Base-by-base conservation (phyloP, 495 filamentous ascomycete genomes). In the Podospora bellae-mahoneyi region DNA sequence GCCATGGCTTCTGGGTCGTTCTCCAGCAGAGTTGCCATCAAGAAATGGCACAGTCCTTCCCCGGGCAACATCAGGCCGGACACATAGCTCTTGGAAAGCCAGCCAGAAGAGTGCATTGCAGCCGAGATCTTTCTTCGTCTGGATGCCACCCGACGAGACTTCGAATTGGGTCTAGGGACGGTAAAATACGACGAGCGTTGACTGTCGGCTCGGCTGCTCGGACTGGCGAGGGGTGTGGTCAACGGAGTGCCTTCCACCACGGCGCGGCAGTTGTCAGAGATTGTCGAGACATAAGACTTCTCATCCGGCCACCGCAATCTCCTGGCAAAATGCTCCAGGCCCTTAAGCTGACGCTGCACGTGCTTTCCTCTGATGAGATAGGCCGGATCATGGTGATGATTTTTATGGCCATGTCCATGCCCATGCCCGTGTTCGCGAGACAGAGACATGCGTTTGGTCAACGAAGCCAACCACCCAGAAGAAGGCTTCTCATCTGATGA, bases 11-110 rank as follows among this genome's bases (percentile, higher is more conserved):
- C 79, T 5, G 82, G 75, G 71, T 93, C 90, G 70, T 92, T 92
- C 72, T 96, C 92, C 19, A 96, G 73, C 23, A 95, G 67, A 0
- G 91, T 90, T 1, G 88, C 87, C 76, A 96, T 94, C 39, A 96
- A 81, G 61, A 95, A 86, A 71, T 95, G 91, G 32, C 84, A 84
- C 55, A 93, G 82, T 0, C 82, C 77, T 75, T 93, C 90, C 1
- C 92, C 92, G 0, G 92, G 92, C 30, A 95, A 78, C 54, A 95
- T 86, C 27, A 96, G 81, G 6, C 92, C 92, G 4, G 90, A 91
- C 16, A 94, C 80, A 78, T 90, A 95, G 34, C 87, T 90, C 67
- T 90, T 88, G 19, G 89, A 91, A 19, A 95, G 84, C 92, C 92
- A 96, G n/a, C 92, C 92, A 4, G 78, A 84, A 28, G 79, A 77